Evolutionary conservation across 2,329 filamentous ascomycete species (phyloP).

Genomic region (Geosmithia morbida): DNA sequence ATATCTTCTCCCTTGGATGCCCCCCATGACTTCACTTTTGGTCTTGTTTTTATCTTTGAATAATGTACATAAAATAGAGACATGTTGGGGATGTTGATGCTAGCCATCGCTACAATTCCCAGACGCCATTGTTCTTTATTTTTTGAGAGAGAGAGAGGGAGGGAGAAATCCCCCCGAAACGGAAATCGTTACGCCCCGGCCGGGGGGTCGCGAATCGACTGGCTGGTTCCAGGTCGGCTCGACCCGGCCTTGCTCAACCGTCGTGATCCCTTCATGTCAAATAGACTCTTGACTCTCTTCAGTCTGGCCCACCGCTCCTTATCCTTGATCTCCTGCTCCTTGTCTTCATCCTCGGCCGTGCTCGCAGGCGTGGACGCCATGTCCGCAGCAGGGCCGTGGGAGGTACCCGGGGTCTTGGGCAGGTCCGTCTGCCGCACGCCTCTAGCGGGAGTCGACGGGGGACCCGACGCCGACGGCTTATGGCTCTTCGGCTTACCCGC

Average conservation of each 20-base stretch:
- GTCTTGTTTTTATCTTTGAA: too few species aligned
- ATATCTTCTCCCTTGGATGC: too few species aligned
- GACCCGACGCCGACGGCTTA: background rate
- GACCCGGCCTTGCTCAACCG: constrained; percentile 27
- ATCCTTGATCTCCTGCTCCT: constrained; percentile 40
- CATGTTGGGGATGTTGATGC: background rate
- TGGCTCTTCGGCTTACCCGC: constrained; percentile 6
- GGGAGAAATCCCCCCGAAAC: too few species aligned
- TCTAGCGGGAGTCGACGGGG: constrained; percentile 1
- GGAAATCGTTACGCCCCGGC: constrained; percentile 1
- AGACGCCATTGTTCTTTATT: background rate
- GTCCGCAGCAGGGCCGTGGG: background rate
- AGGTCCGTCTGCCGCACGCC: background rate
- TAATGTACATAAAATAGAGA: background rate
- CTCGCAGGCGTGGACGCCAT: background rate
- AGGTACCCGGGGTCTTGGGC: background rate
- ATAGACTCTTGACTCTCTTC: constrained; percentile 55
- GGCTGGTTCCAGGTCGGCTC: constrained; percentile 25
- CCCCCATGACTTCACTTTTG: too few species aligned
- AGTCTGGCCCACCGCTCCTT: constrained; percentile 62
- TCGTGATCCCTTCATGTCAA: constrained; percentile 49
- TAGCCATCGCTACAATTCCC: background rate
- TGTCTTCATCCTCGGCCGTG: constrained; percentile 23
- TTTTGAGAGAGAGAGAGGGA: too few species aligned
- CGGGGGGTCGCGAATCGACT: constrained; percentile 9